These are phyloP conservation scores for Trichoderma oligosporum DNA, from an alignment of 2,329 filamentous ascomycete species.

Conservation along the genomic window DNA sequence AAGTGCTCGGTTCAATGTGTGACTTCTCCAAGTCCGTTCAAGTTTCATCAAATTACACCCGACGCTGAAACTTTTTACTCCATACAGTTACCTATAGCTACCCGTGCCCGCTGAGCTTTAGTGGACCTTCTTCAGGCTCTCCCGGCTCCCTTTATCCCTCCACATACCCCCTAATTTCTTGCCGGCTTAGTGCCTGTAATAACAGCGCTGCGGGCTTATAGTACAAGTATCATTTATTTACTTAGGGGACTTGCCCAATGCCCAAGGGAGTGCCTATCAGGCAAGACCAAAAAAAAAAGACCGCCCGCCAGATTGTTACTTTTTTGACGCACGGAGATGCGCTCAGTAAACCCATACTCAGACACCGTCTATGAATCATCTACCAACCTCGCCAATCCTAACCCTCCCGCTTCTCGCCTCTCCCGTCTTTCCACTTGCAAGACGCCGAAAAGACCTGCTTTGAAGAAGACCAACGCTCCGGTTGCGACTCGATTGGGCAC, in stretches of 20 bases:
- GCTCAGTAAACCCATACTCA: constrained; percentile 18
- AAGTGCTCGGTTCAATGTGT: not conserved
- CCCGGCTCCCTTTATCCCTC: constrained; percentile 17
- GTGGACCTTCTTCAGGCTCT: constrained; percentile 12
- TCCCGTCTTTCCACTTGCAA: constrained; percentile 2
- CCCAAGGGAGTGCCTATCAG: constrained; percentile 2
- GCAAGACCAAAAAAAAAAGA: not conserved
- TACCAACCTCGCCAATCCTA: not conserved
- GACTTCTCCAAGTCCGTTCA: not conserved
- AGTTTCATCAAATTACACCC: not conserved
- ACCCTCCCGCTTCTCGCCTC: constrained; percentile 6
- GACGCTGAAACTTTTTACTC: not conserved
- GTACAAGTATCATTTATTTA: no score
- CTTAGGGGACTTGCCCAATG: not conserved
- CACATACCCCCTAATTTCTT: constrained; percentile 18
- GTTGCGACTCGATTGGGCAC: not conserved
- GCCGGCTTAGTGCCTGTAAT: not conserved
- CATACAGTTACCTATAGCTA: constrained; percentile 3
- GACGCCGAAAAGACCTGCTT: not conserved
- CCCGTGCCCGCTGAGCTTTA: not conserved
- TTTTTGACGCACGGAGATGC: constrained; percentile 14
- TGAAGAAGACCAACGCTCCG: not conserved
- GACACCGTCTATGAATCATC: constrained; percentile 4
- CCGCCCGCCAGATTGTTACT: no score
- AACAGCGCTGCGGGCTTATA: constrained; percentile 8